Conservation (phyloP, 129 eudicot species). For the Flaveria sonorensis region DNA sequence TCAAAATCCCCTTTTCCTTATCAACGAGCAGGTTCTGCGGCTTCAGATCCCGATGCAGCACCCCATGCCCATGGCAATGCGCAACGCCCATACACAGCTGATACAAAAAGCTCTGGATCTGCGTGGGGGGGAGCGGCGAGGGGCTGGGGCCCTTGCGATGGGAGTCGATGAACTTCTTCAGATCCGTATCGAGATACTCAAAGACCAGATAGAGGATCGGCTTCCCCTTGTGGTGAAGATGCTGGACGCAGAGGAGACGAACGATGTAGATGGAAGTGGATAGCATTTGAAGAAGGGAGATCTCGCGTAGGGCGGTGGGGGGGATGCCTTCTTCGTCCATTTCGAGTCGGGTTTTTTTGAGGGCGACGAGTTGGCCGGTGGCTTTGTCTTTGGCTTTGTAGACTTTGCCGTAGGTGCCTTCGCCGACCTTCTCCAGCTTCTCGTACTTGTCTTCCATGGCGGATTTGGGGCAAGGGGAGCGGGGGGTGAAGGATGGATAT, state of each 20-base stretch:
- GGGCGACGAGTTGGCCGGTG: slow-evolving; percentile 82
- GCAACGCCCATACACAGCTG: slow-evolving; percentile 94
- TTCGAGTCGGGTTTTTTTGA: slow-evolving; percentile 88
- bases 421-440: slow-evolving; percentile 94
- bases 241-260: slow-evolving; percentile 81
- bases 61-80: slow-evolving; percentile 94
- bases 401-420: slow-evolving; percentile 97
- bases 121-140: slow-evolving; percentile 59
- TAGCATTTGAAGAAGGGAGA: slow-evolving; percentile 83
- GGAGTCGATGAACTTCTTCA: slow-evolving; percentile 79
- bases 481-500: neutral
- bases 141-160: slow-evolving; percentile 92
- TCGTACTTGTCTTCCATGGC: slow-evolving; percentile 80
- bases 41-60: slow-evolving; percentile 91
- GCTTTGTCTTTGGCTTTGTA: slow-evolving; percentile 96
- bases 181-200: slow-evolving; percentile 90
- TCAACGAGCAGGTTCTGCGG: slow-evolving; percentile 91
- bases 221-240: slow-evolving; percentile 71
- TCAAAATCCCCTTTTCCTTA: slow-evolving; percentile 78
- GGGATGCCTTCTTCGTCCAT: slow-evolving; percentile 99
- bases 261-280: slow-evolving; percentile 88
- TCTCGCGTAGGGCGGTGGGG: slow-evolving; percentile 92
- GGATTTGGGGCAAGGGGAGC: slow-evolving; percentile 6
- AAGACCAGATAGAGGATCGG: slow-evolving; percentile 89
- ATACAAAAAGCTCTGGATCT: slow-evolving; percentile 72